A percentile compares a stretch with the other conserved stretches of the same genome.
phyloP scores from a whole-genome alignment of 306 rosid species.

The Mimosa pudica region DNA sequence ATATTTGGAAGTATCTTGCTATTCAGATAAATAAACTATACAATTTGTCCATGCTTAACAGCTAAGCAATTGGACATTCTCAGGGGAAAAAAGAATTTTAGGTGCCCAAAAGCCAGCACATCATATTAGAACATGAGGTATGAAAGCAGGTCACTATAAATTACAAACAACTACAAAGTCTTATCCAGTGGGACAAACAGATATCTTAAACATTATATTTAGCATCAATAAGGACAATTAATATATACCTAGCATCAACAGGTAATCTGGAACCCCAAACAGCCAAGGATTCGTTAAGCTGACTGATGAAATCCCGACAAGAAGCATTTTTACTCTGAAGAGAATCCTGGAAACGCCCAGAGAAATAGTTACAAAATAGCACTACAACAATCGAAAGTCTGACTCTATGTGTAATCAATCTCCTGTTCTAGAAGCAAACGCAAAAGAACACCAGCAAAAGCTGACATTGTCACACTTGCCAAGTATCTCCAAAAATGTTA shows the following conservation, averaged over 20 bases:
- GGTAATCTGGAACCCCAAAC: slow-evolving; percentile 83
- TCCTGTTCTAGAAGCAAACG: slow-evolving; percentile 15
- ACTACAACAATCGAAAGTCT: slow-evolving; percentile 18
- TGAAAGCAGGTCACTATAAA: slow-evolving; percentile 26
- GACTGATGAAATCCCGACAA: slow-evolving; percentile 64
- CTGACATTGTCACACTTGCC: slow-evolving; percentile 8
- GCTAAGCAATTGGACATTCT: no score
- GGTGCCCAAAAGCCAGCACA: no score
- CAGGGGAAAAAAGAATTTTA: no score
- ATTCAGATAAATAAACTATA: no score
- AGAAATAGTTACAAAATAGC: slow-evolving; percentile 1
- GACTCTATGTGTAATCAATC: slow-evolving; percentile 18
- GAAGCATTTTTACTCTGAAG: slow-evolving; percentile 74
- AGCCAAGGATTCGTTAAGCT: slow-evolving; percentile 74
- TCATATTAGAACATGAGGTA: background rate
- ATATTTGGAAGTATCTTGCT: no score
- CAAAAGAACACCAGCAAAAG: slow-evolving; percentile 16
- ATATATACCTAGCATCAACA: slow-evolving; percentile 73
- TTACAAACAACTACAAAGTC: background rate
- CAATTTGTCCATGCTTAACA: no score
- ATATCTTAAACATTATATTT: slow-evolving; percentile 27
- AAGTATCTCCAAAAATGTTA: slow-evolving; percentile 15
- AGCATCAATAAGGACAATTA: slow-evolving; percentile 9
- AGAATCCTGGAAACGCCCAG: slow-evolving; percentile 66
- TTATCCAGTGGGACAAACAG: slow-evolving; percentile 5